Evolutionary conservation across 2,329 filamentous ascomycete genomes (phyloP), one percentile per base, ranked within the genome.

Genomic region (Cercospora brassicicola): DNA sequence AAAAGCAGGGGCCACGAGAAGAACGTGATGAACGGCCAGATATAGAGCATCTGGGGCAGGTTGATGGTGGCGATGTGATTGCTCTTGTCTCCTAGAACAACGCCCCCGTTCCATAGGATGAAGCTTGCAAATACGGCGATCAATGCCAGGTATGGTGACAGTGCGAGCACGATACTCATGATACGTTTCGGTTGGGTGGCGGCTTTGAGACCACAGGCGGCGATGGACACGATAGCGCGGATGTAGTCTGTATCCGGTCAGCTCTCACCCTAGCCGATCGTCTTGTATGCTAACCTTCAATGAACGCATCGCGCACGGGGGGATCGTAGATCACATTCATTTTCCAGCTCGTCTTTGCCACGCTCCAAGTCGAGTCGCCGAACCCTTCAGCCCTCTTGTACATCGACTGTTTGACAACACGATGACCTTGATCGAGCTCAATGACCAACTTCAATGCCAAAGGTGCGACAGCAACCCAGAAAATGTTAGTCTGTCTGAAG

Each of bases 401-500:
- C 76, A 78, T 78, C 0, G 75, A 77, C 10, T 74, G 69, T 62
- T 74, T 74, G 56, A 75, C 3, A 73, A 79, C 75, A 84, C 86
- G 67, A 87, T 79, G 18, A 81, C 83, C 72, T 85, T 83, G 2
- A 88, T 78, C 77, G 78, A 53, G 81, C 80, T 77, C 90, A 85
- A 51, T 88, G 69, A 5, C 65, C 1, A 75, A 56, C 3, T 72
- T 65, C 86, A 78, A 45, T 2, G 70, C 89, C 20, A 90, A 90
- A 74, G 93, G 87, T 75, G 91, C 93, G 0, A 94, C 83, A 0
- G 92, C 90, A 0, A 94, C 89, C 95, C 95, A 99, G 78, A 99
- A 97, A 65, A 98, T 91, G 75, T 99, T 99, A 0, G 95, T 99
- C 79, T 99, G 95, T 26, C 95, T 86, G 83, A 97, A 95, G 2